Evolutionary conservation across 2,329 filamentous ascomycete genomes (phyloP), one percentile per base, ranked within the genome.

Genomic region (Helotiales sp.): DNA sequence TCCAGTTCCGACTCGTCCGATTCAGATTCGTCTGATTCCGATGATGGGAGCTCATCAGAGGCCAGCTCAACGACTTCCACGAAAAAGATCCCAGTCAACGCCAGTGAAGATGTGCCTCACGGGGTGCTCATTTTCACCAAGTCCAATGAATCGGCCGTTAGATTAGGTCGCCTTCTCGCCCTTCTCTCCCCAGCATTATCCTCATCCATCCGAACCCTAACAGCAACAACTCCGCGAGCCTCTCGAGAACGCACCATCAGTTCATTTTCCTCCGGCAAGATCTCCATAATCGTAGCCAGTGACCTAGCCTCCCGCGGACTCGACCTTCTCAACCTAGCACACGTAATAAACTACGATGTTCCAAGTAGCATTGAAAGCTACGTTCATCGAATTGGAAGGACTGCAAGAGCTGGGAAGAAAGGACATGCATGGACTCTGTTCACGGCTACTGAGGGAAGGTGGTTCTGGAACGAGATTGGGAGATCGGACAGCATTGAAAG

Each of bases 341-440:
- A 97, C 76, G 93, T 98, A 55, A 83, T 98, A 79, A 97, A 97
- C 81, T 98, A 98, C 82, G 95, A 97, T 77, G 85, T 97, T 61
- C 95, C 95, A 0, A 86, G 88, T 4, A 94, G 90, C 75, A 82
- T 93, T 37, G 91, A 91, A 6, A 91, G 89, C 26, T 98, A 98
- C 74, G 89, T 98, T 4, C 96, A 98, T 78, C 90, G 96, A 47
- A 93, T 97, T 1, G 95, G 96, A 43, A 89, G 96, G 65, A 97
- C 95, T 0, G 95, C 95, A 0, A 86, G 94, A 77, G 96, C 93
- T 0, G 93, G 91, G 1, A 87, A 88, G 63, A 72, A 81, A 0
- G 95, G 95, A 1, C 85, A 88, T 57, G 93, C 95, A 0, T 97
- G 93, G 92, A 97, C 93, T 0, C 81, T 99, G 13, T 89, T 97